Conservation (phyloP, 192 early-diverging fungal genomes). For the Backusella tarrabulga region DNA sequence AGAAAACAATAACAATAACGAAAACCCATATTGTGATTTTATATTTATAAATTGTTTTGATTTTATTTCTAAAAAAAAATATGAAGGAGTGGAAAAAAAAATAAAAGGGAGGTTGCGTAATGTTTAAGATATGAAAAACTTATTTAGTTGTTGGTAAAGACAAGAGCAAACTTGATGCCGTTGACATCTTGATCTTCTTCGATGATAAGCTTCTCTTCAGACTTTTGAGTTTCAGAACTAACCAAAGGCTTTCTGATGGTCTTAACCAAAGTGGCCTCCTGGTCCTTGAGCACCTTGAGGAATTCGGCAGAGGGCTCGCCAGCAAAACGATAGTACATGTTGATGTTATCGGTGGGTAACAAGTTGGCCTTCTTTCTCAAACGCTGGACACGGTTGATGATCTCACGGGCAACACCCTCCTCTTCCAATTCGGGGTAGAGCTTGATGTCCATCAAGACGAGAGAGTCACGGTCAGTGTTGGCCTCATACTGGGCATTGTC, state of each 20-base stretch:
- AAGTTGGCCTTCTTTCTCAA: conserved; percentile 94
- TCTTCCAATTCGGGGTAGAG: conserved; percentile 80
- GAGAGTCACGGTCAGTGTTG: conserved; percentile 74
- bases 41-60: neutral
- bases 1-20: neutral
- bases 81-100: neutral
- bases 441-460: conserved; percentile 86
- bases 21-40: neutral
- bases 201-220: conserved; percentile 58
- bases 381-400: conserved; percentile 96
- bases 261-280: conserved; percentile 71
- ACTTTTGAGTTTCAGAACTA: conserved; percentile 33
- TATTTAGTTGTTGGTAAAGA: conserved; percentile 46
- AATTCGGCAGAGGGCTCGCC: conserved; percentile 70
- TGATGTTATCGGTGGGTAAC: conserved; percentile 83
- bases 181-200: conserved; percentile 87
- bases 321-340: conserved; percentile 77
- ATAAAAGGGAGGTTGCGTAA: neutral
- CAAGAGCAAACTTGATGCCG: conserved; percentile 74
- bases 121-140: neutral
- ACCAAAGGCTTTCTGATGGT: conserved; percentile 71
- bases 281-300: conserved; percentile 65
- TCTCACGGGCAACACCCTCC: conserved; percentile 91
- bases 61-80: neutral
- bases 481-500: conserved; percentile 69